Evolutionary conservation across 148 eudicot species (phyloP), one percentile per base, ranked within the genome.

Genomic region (Silene uniflora): DNA sequence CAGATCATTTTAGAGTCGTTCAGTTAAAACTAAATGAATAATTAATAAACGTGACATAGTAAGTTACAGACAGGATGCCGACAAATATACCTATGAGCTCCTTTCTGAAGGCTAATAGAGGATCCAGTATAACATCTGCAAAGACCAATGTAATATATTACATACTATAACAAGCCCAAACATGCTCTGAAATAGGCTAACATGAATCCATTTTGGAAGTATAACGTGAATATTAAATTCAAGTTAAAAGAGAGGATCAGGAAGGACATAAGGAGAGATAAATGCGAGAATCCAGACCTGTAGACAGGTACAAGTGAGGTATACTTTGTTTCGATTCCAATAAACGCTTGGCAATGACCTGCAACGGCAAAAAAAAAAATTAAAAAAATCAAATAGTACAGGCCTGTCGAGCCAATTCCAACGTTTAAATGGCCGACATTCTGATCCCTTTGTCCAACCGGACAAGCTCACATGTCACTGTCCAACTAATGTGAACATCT

Each of bases 301-400:
- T 77, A 22, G 91, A 87, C 54, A 94, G 77, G 82, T 94, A 94
- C 46, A 91, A 73, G 84, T 94, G 98, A 75, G 98, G 98, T 72
- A 78, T 90, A 78, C 72, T 90, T 82, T 91, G 98, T 81, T 94
- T 94, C 64, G 98, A 94, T 79, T 94, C 98, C 88, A 94, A 82
- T 77, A 94, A 84, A 69, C 98, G 88, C 76, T 73, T 86, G 42
- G 98, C 97, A 83, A 94, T 94, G 81, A 94, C 97, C 98, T 94
- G 84, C 76, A 52, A 39, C 35, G 35, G 4, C 44, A 39, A 39
- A 39, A 39, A 39, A 29, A 1, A 39, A 39, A 39, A 39, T 6
- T 39, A 39, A 39, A 39, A 39, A 39, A 39, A 39, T 39, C 44
- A 7, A 39, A 39, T 6, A 39, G 44, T 6, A 39, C 0, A 5